Evolutionary conservation across 768 basidiomycete species (phyloP).

Genomic region (Daedaleopsis sinensis): DNA sequence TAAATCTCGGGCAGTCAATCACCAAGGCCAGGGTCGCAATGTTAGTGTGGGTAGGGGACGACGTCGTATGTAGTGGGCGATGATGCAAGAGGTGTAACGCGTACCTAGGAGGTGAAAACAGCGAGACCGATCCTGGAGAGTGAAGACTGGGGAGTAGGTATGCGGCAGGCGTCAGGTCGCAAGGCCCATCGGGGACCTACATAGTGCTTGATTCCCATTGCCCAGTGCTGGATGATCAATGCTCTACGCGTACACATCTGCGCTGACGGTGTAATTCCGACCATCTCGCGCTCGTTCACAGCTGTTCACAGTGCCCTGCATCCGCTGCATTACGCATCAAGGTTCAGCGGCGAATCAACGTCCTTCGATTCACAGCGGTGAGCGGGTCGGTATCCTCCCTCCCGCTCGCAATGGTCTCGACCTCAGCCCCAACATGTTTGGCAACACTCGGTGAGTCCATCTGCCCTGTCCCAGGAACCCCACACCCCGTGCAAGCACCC

Average conservation of each 20-base stretch:
- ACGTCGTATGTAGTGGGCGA: not conserved
- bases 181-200: not conserved
- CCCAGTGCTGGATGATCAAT: not conserved
- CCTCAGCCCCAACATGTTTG: no score
- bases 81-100: not conserved
- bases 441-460: not conserved
- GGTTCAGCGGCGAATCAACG: not conserved
- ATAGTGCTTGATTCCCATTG: not conserved
- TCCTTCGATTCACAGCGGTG: not conserved
- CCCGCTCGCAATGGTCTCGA: no score
- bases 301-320: conserved; percentile 3
- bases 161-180: not conserved
- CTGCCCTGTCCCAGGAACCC: not conserved
- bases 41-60: not conserved
- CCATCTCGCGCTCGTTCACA: conserved; percentile 19
- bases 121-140: not conserved
- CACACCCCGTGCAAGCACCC: no score
- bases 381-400: not conserved
- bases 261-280: conserved; percentile 22
- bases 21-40: not conserved
- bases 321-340: not conserved
- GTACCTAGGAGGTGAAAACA: no score
- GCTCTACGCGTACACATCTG: not conserved
- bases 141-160: not conserved
- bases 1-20: conserved; percentile 7